Base-by-base conservation (phyloP, 148 eudicot species). In the Amaranthus palmeri region DNA sequence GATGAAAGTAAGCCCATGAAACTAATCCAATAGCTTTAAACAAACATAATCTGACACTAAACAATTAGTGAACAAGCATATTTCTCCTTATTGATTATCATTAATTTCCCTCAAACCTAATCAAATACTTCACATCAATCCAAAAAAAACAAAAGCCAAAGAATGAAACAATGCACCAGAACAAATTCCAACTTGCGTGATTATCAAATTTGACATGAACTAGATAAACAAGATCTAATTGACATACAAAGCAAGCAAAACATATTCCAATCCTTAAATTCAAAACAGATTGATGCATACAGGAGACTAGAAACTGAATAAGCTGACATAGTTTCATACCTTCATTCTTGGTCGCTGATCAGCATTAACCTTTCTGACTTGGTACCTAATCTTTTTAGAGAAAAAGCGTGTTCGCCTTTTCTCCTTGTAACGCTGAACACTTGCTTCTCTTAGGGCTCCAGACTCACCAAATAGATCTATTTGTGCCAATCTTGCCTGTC, bases 281-380 rank as follows among this genome's bases (percentile, higher is more conserved):
- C 36, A 25, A 25, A 25, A 25, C 36, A 25, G 1, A 25, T 25
- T 25, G 36, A 1, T 25, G 36, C 36, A 25, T 25, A 25, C 36
- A 25, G 36, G 15, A 49, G 67, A 69, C 40, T n/a, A 74, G 71
- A 36, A 15, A 71, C 53, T 64, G 64, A 79, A 43, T 17, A 42
- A 60, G 9, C 62, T 8, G 80, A 41, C 46, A 75, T 64, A 51
- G 72, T 68, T 63, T 67, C 71, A 71, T 82, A 93, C 96, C 96
- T 93, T 93, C 85, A 86, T 86, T 85, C 96, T 81, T 41, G 92
- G 96, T 47, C 96, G 85, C 75, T 79, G 86, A 85, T 93, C 96
- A 41, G 96, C 96, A 54, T 90, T 88, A 64, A 93, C 90, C 86
- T 90, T 93, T 50, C 96, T 75, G 43, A 91, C 98, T 61, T 93